phyloP scores from a whole-genome alignment of 1,284 basidiomycete species.

The Sporisorium graminicola region DNA sequence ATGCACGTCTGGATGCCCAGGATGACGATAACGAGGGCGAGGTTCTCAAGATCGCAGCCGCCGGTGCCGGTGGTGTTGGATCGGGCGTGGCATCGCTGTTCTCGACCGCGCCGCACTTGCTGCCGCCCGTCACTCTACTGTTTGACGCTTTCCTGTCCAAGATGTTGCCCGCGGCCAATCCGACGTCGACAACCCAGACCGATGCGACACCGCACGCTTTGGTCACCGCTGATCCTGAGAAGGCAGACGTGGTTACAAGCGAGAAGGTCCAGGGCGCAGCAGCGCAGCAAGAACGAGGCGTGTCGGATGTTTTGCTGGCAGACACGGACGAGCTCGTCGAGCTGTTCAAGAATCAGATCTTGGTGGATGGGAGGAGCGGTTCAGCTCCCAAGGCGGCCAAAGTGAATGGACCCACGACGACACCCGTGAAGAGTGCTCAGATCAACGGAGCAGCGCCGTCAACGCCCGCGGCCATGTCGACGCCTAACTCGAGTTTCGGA shows the following conservation, averaged over 20 bases:
- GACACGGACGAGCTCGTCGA: constrained; percentile 47
- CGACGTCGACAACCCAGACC: background rate
- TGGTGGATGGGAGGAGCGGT: constrained; percentile 2
- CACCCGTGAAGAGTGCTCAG: constrained; percentile 26
- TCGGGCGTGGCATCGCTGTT: constrained; percentile 73
- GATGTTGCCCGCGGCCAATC: constrained; percentile 73
- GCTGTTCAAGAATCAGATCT: constrained; percentile 35
- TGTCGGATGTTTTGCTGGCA: constrained; percentile 31
- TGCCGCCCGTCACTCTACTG: constrained; percentile 81
- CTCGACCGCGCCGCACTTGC: constrained; percentile 81
- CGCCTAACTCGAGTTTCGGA: background rate
- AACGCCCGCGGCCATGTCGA: constrained; percentile 2
- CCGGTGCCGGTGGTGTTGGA: constrained; percentile 9
- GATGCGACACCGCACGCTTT: background rate
- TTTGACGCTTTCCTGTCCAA: constrained; percentile 81
- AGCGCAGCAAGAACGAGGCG: constrained; percentile 17
- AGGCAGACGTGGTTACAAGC: background rate
- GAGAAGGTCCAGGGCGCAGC: background rate
- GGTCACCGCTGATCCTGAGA: constrained; percentile 8
- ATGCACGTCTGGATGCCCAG: constrained; percentile 17
- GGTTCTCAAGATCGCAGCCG: background rate
- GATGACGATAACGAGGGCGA: constrained; percentile 24
- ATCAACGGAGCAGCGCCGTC: constrained; percentile 18
- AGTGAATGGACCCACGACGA: constrained; percentile 11
- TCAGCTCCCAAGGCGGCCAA: constrained; percentile 6